phyloP scores from a whole-genome alignment of 768 basidiomycete genomes.

The Calocybe indica region DNA sequence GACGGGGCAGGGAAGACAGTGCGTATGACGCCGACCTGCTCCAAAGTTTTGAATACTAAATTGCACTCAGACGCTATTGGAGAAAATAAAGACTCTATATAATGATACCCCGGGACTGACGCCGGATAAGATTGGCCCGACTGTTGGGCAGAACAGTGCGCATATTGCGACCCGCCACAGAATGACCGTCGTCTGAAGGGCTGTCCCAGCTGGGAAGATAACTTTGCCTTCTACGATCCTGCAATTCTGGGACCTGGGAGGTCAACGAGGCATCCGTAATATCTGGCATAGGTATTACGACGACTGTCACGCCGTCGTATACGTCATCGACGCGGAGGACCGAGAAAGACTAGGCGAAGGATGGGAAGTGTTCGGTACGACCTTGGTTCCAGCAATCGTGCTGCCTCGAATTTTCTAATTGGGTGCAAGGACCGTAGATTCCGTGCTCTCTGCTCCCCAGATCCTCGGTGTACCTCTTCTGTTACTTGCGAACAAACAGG shows the following conservation, averaged over 20 bases:
- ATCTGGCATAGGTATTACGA: conserved; percentile 96
- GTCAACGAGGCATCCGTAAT: conserved; percentile 86
- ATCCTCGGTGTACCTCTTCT: conserved; percentile 88
- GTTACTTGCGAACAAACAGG: conserved; percentile 95
- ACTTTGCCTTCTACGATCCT: conserved; percentile 89
- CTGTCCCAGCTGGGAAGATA: conserved; percentile 77
- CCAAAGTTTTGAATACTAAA: background rate
- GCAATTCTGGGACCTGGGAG: conserved; percentile 96
- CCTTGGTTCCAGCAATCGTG: background rate
- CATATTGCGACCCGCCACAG: conserved; percentile 2
- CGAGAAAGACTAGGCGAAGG: conserved; percentile 84
- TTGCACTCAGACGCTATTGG: conserved; percentile 66
- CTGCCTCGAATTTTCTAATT: conserved; percentile 7
- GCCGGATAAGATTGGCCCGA: conserved; percentile 92
- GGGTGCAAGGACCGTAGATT: conserved; percentile 41
- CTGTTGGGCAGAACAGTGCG: conserved; percentile 96
- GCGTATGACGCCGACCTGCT: conserved; percentile 8
- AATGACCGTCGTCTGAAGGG: background rate
- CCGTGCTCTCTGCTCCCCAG: conserved; percentile 82
- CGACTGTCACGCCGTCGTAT: conserved; percentile 95
- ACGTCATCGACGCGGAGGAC: conserved; percentile 92
- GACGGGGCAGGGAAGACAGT: conserved; percentile 93
- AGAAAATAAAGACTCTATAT: conserved; percentile 92
- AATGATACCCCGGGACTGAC: conserved; percentile 83
- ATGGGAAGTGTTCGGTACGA: conserved; percentile 95